These are phyloP conservation scores for Limnomonas spitsbergensis DNA, from an alignment of 139 green algal genomes.

Conservation along the genomic window DNA sequence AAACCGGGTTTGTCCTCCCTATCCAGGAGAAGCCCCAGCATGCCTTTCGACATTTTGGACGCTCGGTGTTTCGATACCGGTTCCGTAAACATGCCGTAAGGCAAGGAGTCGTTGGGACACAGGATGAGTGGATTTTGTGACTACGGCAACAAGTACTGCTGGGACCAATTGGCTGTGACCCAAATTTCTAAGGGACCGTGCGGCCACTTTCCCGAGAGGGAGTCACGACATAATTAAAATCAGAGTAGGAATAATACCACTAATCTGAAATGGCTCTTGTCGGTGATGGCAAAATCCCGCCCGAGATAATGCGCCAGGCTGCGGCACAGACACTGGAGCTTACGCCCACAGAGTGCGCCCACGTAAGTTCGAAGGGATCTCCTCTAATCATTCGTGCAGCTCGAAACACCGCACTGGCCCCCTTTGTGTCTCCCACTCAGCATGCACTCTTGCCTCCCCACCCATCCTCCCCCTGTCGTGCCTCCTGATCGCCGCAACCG, in stretches of 20 bases:
- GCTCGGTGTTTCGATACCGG: no score
- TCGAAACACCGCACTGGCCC: neutral
- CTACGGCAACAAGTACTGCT: no score
- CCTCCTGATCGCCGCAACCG: neutral
- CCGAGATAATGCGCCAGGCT: slow-evolving; percentile 14
- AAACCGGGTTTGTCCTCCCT: no score
- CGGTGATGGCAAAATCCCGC: slow-evolving; percentile 15
- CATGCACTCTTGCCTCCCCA: neutral
- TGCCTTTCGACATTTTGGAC: no score
- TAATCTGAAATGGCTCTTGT: neutral
- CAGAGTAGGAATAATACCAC: no score
- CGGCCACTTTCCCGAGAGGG: neutral
- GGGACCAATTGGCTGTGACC: no score
- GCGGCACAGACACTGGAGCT: neutral
- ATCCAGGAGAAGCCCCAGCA: no score
- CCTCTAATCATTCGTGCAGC: neutral
- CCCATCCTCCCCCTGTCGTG: neutral
- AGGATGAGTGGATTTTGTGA: no score
- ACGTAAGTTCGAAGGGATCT: slow-evolving; percentile 10
- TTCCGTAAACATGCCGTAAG: no score
- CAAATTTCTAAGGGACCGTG: slow-evolving; percentile 1
- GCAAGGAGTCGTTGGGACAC: no score
- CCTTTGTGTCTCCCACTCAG: neutral
- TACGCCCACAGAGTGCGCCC: neutral
- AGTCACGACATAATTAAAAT: neutral